Conservation (phyloP, 441 rosid genomes). For the Populus hybrid region DNA sequence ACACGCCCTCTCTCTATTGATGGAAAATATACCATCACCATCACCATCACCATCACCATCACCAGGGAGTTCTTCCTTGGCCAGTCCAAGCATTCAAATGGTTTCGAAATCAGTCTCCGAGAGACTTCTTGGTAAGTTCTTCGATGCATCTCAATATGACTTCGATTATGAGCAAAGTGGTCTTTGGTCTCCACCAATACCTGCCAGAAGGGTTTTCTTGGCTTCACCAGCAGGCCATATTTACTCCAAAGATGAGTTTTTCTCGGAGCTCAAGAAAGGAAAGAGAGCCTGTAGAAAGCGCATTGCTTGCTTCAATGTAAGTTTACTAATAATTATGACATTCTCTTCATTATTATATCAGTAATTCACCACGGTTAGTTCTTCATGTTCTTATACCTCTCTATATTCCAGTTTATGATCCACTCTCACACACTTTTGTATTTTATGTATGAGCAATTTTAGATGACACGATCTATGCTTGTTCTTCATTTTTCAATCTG, state of each 20-base stretch:
- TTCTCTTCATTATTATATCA: not conserved
- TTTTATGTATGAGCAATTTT: not conserved
- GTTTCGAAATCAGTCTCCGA: slow-evolving; percentile 27
- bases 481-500: not conserved
- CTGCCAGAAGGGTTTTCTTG: slow-evolving; percentile 13
- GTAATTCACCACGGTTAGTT: not conserved
- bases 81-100: slow-evolving; percentile 14
- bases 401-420: not conserved
- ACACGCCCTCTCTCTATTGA: not conserved
- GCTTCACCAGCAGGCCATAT: slow-evolving; percentile 13
- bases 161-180: slow-evolving; percentile 31
- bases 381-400: not conserved
- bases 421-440: too few relatives aligned
- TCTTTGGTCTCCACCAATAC: slow-evolving; percentile 32
- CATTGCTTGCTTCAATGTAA: slow-evolving; percentile 24
- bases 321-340: not conserved
- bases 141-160: slow-evolving; percentile 25
- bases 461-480: not conserved
- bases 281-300: slow-evolving; percentile 20
- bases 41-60: not conserved
- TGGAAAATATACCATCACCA: slow-evolving; percentile 1
- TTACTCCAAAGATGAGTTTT: not conserved
- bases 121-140: slow-evolving; percentile 32
- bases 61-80: not conserved
- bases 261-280: slow-evolving; percentile 19